These are phyloP conservation scores for Phaffia australis DNA, from an alignment of 768 basidiomycete species.

Conservation along the genomic window DNA sequence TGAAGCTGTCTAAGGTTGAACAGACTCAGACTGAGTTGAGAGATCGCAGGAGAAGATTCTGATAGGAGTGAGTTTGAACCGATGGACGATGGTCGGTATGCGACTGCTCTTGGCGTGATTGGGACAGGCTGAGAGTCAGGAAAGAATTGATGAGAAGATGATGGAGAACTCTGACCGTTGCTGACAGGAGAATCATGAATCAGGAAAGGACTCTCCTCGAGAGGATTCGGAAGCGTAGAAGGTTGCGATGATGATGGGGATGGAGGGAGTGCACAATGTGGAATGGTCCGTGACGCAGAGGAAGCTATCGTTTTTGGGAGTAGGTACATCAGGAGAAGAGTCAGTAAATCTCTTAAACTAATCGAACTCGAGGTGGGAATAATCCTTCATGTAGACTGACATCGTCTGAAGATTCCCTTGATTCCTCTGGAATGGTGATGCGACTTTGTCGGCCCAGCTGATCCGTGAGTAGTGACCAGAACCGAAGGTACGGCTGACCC, in stretches of 20 bases:
- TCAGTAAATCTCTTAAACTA: too few relatives aligned
- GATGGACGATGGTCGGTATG: background rate
- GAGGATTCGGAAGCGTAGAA: conserved; percentile 2
- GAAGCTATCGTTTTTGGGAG: too few relatives aligned
- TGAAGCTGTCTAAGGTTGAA: conserved; percentile 15
- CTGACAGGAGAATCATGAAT: background rate
- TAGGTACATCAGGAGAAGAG: too few relatives aligned
- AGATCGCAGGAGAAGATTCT: conserved; percentile 16
- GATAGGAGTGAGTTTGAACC: conserved; percentile 7
- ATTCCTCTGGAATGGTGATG: too few relatives aligned
- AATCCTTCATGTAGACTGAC: too few relatives aligned
- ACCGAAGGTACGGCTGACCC: too few relatives aligned
- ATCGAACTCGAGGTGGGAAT: too few relatives aligned
- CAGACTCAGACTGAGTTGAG: conserved; percentile 15
- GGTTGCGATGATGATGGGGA: background rate
- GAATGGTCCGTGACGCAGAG: too few relatives aligned
- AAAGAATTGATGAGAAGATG: background rate
- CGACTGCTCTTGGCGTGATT: background rate
- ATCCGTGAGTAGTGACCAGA: too few relatives aligned
- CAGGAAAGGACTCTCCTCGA: background rate
- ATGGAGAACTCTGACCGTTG: background rate
- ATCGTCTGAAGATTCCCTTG: too few relatives aligned
- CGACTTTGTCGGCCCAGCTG: too few relatives aligned
- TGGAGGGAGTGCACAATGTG: too few relatives aligned
- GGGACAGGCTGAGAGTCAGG: background rate